Percentiles rank a stretch among this genome's conserved stretches.
phyloP scores from a whole-genome alignment of 2,329 filamentous ascomycete genomes.

The Neofusicoccum sp. region DNA sequence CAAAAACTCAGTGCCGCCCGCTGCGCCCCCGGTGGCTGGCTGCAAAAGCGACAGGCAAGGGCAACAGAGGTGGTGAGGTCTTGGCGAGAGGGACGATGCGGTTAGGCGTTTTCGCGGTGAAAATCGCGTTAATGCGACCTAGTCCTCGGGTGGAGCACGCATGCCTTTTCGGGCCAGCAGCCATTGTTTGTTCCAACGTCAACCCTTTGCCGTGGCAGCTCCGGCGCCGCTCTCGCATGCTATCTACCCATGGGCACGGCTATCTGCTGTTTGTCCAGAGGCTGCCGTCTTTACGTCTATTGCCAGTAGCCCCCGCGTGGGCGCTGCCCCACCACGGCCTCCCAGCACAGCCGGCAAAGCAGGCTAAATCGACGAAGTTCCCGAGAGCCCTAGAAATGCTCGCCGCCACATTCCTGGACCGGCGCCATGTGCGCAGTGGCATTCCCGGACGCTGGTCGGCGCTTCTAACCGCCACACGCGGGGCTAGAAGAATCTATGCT shows the following conservation, averaged over 20 bases:
- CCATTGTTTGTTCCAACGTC: constrained; percentile 11
- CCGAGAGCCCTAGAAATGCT: neutral
- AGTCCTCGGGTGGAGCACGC: constrained; percentile 10
- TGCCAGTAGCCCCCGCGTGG: too few relatives aligned
- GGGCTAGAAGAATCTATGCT: neutral
- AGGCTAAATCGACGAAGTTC: neutral
- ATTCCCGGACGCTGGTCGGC: neutral
- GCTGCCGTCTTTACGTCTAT: too few relatives aligned
- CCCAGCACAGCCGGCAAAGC: neutral
- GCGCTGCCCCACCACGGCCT: neutral
- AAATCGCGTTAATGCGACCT: constrained; percentile 13
- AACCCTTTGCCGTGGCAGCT: neutral
- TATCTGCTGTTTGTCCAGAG: too few relatives aligned
- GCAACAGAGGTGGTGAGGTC: neutral
- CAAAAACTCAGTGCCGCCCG: neutral
- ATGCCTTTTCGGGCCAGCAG: neutral
- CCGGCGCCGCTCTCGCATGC: neutral
- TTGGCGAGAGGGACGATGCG: constrained; percentile 7
- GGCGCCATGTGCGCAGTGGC: too few relatives aligned
- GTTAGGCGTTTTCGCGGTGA: neutral
- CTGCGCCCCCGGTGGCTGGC: neutral
- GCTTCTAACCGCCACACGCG: neutral
- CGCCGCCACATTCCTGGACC: too few relatives aligned
- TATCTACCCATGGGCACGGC: neutral
- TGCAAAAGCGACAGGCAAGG: neutral